Conservation (phyloP, 805 yeast species). For the Metschnikowia arizonensis region DNA sequence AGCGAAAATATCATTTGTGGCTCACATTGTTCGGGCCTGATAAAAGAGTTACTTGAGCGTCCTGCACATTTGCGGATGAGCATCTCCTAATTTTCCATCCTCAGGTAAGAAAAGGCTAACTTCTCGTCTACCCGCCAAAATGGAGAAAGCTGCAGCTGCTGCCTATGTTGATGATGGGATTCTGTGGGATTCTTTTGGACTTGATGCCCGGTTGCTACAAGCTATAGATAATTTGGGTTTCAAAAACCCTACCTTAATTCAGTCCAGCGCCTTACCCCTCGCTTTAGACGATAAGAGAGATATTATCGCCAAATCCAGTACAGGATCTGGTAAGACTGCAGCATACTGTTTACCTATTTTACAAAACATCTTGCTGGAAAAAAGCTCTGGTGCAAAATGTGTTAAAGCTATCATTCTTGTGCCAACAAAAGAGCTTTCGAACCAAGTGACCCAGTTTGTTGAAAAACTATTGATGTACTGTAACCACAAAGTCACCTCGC, state of each 20-base stretch:
- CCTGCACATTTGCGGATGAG: conserved; percentile 16
- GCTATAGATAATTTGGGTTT: conserved; percentile 80
- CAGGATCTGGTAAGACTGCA: conserved; percentile 95
- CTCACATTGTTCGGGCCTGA: background rate
- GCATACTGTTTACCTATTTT: conserved; percentile 86
- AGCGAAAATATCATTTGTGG: background rate
- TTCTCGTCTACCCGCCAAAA: background rate
- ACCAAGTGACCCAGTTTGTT: conserved; percentile 73
- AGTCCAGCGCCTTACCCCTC: conserved; percentile 85
- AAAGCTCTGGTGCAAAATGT: conserved; percentile 23
- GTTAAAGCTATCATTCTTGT: conserved; percentile 71
- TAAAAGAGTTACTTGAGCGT: background rate
- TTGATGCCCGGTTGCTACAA: conserved; percentile 80
- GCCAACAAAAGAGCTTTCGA: conserved; percentile 89
- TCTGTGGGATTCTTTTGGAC: conserved; percentile 68
- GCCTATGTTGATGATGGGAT: conserved; percentile 68
- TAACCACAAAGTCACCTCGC: conserved; percentile 55
- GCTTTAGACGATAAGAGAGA: conserved; percentile 89
- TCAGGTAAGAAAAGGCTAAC: background rate
- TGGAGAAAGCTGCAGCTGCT: conserved; percentile 47
- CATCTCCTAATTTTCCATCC: conserved; percentile 16
- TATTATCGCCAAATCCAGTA: conserved; percentile 87
- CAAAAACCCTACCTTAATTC: conserved; percentile 84
- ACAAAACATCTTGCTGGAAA: conserved; percentile 59
- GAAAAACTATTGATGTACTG: conserved; percentile 68